Percentiles rank a stretch among this genome's conserved stretches.
Conservation (phyloP, 495 filamentous ascomycete genomes). For the Neurospora tetraspora region DNA sequence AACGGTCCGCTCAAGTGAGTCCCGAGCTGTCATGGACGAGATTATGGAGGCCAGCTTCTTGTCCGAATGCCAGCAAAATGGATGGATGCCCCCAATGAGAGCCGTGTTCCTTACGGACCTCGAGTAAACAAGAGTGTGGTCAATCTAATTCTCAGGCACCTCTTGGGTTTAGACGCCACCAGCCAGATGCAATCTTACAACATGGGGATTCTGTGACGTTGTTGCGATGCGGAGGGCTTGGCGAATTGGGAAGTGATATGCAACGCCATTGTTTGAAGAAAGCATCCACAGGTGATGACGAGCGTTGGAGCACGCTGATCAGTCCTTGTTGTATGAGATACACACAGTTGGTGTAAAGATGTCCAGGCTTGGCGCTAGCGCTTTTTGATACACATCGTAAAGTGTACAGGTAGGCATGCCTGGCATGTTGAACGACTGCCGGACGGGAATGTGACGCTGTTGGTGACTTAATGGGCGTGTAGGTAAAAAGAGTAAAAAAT, state of each 20-base stretch:
- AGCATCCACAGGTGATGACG: background rate
- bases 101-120: conserved; percentile 1
- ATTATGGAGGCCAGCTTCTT: background rate
- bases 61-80: background rate
- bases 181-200: background rate
- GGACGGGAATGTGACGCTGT: background rate
- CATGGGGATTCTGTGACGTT: background rate
- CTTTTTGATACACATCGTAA: background rate
- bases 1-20: background rate
- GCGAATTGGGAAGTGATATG: background rate
- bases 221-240: background rate
- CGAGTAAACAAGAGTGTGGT: background rate
- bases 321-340: background rate
- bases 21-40: background rate
- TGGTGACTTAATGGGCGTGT: background rate
- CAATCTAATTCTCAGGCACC: background rate
- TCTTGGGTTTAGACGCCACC: background rate
- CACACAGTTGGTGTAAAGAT: background rate
- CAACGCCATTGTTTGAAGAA: background rate
- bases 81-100: conserved; percentile 20
- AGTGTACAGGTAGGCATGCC: background rate
- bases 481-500: background rate
- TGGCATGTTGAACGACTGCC: background rate
- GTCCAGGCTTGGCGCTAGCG: background rate
- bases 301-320: background rate